phyloP scores from a whole-genome alignment of 495 filamentous ascomycete species.

The Lophiotrema nucula region DNA sequence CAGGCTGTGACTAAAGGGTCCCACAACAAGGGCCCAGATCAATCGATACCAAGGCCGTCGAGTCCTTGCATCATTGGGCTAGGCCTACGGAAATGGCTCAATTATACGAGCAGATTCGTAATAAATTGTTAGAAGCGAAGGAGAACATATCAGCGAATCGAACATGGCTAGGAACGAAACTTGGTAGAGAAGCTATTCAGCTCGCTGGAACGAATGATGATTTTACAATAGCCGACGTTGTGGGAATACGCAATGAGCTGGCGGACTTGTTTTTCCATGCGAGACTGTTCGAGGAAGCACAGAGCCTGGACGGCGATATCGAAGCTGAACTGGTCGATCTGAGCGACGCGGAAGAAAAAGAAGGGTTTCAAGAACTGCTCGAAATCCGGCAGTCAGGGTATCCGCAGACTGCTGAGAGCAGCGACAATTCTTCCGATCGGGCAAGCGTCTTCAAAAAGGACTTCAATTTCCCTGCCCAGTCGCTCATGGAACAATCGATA shows the following conservation, averaged over 20 bases:
- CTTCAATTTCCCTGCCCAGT: too few species aligned
- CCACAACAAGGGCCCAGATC: too few species aligned
- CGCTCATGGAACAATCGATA: too few species aligned
- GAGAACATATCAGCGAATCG: neutral
- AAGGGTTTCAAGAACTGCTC: neutral
- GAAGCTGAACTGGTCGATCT: neutral
- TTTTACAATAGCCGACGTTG: neutral
- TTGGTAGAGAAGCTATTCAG: neutral
- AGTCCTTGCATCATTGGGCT: too few species aligned
- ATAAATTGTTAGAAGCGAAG: neutral
- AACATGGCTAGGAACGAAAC: neutral
- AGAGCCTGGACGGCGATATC: neutral
- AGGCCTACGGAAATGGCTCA: neutral
- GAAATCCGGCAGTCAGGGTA: neutral
- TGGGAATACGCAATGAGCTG: neutral
- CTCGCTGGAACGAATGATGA: neutral
- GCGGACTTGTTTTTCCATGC: neutral
- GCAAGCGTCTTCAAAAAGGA: too few species aligned
- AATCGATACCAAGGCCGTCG: too few species aligned
- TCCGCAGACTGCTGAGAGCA: too few species aligned
- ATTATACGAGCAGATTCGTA: neutral
- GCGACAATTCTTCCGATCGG: too few species aligned
- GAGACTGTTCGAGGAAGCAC: neutral
- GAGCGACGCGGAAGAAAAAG: neutral
- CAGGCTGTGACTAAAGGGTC: too few species aligned